These are phyloP conservation scores for Wickerhamiella allomyrinae DNA, from an alignment of 805 yeast species.

Conservation along the genomic window DNA sequence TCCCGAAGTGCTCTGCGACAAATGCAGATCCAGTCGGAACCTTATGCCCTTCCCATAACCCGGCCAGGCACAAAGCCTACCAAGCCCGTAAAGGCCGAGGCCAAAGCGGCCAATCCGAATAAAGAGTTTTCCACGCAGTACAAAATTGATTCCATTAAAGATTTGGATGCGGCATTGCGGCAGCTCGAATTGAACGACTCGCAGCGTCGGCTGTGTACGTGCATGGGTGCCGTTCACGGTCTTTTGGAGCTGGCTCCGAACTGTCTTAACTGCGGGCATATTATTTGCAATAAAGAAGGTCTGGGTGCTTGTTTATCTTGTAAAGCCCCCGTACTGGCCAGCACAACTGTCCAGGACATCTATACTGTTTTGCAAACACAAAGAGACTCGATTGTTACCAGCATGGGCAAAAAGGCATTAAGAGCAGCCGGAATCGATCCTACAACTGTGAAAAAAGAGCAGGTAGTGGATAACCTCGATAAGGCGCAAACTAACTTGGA, in stretches of 20 bases:
- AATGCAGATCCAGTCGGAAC: background rate
- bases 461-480: conserved; percentile 26
- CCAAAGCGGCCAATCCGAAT: background rate
- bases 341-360: conserved; percentile 44
- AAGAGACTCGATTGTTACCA: conserved; percentile 26
- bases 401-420: conserved; percentile 26
- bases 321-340: conserved; percentile 48
- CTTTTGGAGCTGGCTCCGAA: conserved; percentile 83
- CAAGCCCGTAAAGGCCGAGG: background rate
- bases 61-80: background rate
- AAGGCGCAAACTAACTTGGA: conserved; percentile 65
- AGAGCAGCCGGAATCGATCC: conserved; percentile 26
- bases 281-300: conserved; percentile 83
- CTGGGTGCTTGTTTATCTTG: conserved; percentile 81
- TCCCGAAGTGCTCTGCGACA: background rate
- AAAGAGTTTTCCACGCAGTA: conserved; percentile 16
- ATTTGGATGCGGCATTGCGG: conserved; percentile 47
- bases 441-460: conserved; percentile 23
- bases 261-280: conserved; percentile 86
- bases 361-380: conserved; percentile 46
- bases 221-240: conserved; percentile 83
- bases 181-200: conserved; percentile 32
- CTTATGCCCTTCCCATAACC: background rate
- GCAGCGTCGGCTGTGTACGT: conserved; percentile 43
- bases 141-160: conserved; percentile 44